phyloP scores from a whole-genome alignment of 345 rosid genomes.

The Pelargonium nanum region DNA sequence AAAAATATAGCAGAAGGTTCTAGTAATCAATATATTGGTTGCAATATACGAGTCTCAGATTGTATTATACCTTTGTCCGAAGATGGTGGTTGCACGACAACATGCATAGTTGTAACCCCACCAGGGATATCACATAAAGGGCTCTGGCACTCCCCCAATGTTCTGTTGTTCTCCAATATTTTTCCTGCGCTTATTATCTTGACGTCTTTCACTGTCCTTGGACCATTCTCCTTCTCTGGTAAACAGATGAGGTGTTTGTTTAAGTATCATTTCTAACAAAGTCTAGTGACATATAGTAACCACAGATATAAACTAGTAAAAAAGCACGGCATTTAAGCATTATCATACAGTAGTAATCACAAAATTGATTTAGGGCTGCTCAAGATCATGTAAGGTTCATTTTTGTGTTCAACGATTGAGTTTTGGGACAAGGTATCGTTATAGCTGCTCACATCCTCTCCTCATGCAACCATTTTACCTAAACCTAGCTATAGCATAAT shows the following conservation, averaged over 20 bases:
- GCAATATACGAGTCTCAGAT: too few species aligned
- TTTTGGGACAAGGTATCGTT: too few species aligned
- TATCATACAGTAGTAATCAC: too few species aligned
- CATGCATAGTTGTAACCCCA: constrained; percentile 94
- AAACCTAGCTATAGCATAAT: too few species aligned
- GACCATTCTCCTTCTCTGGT: constrained; percentile 79
- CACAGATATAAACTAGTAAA: too few species aligned
- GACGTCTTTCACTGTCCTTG: constrained; percentile 77
- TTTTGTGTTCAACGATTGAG: too few species aligned
- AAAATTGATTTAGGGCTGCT: too few species aligned
- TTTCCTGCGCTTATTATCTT: constrained; percentile 92
- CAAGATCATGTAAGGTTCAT: too few species aligned
- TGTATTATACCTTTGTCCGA: constrained; percentile 50
- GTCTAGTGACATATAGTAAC: not conserved
- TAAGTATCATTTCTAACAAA: not conserved
- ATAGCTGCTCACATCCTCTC: too few species aligned
- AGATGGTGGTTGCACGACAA: constrained; percentile 68
- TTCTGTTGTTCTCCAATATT: constrained; percentile 77
- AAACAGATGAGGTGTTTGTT: constrained; percentile 3
- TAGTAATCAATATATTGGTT: too few species aligned
- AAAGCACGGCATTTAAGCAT: too few species aligned
- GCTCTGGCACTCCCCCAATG: constrained; percentile 68
- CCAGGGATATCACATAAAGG: constrained; percentile 73
- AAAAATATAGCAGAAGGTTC: not conserved
- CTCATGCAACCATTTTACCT: too few species aligned